Conservation (phyloP, 1,284 basidiomycete species). For the Trametes pubescens region DNA sequence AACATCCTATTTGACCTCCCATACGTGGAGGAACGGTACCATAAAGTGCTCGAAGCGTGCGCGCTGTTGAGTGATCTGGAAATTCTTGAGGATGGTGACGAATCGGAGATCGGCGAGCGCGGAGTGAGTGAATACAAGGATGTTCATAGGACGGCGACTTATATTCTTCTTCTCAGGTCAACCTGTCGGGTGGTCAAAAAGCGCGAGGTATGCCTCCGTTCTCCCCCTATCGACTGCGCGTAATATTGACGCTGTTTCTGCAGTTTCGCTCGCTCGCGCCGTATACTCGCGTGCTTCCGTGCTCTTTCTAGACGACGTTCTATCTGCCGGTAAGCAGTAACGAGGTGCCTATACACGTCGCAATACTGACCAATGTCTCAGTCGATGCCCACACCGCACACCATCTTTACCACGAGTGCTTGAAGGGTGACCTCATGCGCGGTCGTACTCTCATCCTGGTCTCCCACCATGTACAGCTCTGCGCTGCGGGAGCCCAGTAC, state of each 20-base stretch:
- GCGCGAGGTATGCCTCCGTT: conserved; percentile 69
- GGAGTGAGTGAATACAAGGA: conserved; percentile 47
- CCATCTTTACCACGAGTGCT: conserved; percentile 83
- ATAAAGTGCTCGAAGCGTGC: conserved; percentile 76
- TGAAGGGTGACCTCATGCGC: conserved; percentile 84
- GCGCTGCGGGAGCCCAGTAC: conserved; percentile 72
- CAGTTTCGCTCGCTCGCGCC: conserved; percentile 88
- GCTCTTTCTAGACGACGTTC: conserved; percentile 90
- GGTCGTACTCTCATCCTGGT: conserved; percentile 87
- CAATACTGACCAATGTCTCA: conserved; percentile 27
- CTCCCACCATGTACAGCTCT: conserved; percentile 90
- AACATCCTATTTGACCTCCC: conserved; percentile 94
- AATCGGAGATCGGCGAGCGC: conserved; percentile 91
- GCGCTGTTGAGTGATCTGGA: conserved; percentile 82
- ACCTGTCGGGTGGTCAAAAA: conserved; percentile 95
- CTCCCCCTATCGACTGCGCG: neutral
- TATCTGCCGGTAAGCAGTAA: conserved; percentile 63
- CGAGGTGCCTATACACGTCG: neutral
- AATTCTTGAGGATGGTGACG: conserved; percentile 94
- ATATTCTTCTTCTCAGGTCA: conserved; percentile 41
- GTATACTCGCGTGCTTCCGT: conserved; percentile 92
- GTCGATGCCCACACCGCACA: conserved; percentile 92
- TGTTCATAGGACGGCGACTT: neutral
- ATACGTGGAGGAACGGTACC: conserved; percentile 81
- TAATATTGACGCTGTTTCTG: conserved; percentile 6